Evolutionary conservation across 2,329 filamentous ascomycete genomes (phyloP).

Genomic region (Aspergillus ochraceus): DNA sequence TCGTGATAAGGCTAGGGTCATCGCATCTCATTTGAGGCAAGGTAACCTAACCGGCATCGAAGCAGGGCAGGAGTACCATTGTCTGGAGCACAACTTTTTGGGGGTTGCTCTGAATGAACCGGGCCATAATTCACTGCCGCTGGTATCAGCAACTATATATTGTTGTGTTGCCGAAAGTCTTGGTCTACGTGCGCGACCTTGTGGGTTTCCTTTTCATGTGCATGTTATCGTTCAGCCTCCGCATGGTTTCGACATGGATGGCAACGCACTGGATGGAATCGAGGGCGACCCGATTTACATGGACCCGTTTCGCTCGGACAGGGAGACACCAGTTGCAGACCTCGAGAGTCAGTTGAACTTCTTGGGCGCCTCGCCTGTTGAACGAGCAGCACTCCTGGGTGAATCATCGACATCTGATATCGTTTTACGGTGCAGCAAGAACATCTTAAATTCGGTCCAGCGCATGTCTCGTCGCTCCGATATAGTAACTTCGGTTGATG

Average conservation of each 20-base stretch:
- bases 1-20: constrained; percentile 64
- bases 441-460: constrained; percentile 73
- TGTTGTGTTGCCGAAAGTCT: constrained; percentile 74
- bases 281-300: constrained; percentile 68
- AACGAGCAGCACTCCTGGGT: constrained; percentile 56
- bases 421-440: constrained; percentile 73
- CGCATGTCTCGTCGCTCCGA: constrained; percentile 43
- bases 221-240: constrained; percentile 73
- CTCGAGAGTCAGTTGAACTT: constrained; percentile 62
- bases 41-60: constrained; percentile 70
- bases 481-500: constrained; percentile 47
- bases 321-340: constrained; percentile 63
- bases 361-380: constrained; percentile 43
- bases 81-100: constrained; percentile 83
- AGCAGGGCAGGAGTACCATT: constrained; percentile 70
- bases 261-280: constrained; percentile 24
- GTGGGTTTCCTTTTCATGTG: constrained; percentile 81
- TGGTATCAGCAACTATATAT: constrained; percentile 85
- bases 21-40: constrained; percentile 69
- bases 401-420: constrained; percentile 67
- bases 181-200: constrained; percentile 74
- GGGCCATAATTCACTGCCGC: constrained; percentile 76
- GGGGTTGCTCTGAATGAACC: constrained; percentile 73
- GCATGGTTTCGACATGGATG: constrained; percentile 62
- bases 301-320: constrained; percentile 72